Evolutionary conservation across 2,329 filamentous ascomycete species (phyloP), one percentile per base, ranked within the genome.

Genomic region (Colletotrichum lini): DNA sequence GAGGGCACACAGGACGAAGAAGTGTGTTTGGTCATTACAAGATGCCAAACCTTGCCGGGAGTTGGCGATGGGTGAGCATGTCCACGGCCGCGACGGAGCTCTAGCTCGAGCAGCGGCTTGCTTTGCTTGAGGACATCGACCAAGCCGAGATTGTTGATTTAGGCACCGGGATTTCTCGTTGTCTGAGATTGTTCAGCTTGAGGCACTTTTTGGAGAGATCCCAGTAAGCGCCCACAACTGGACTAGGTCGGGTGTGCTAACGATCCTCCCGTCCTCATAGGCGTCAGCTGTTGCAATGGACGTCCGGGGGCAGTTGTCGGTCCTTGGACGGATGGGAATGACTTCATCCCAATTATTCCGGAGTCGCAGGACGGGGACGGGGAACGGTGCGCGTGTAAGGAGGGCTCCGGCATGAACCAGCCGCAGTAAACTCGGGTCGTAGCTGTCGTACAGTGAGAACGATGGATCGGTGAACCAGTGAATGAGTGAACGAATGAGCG

Each of bases 141-240:
- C 10, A n/a, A 49, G 15, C 9, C 54, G 16, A 26, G 15, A 57
- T 15, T 18, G 26, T 50, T 40, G 44, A 23, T 49, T 40, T 49
- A 49, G 58, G 44, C 44, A 40, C 45, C 58, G 45, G 58, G 35
- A 15, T 61, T 35, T 35, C 21, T 10, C 9, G 13, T 1, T 45
- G 44, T 50, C 23, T 61, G 8, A 13, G 23, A 21, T 49, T 61
- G 47, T 67, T 70, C 63, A 67, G 67, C 63, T 70, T 40, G 26
- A 57, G 50, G 64, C 57, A 62, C 50, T 42, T 30, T 42, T 30
- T 42, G 21, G 59, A 21, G 18, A 6, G 7, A 47, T 21, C n/a
- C 44, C 35, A 23, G 47, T 42, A 53, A 62, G 60, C 60, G 60
- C 45, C 58, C 44, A 50, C 26, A 7, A 4, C 54, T 26, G 15